Percentiles rank a stretch among this genome's conserved stretches.
phyloP scores from a whole-genome alignment of 2,329 filamentous ascomycete species.

The Trichoderma sp. region DNA sequence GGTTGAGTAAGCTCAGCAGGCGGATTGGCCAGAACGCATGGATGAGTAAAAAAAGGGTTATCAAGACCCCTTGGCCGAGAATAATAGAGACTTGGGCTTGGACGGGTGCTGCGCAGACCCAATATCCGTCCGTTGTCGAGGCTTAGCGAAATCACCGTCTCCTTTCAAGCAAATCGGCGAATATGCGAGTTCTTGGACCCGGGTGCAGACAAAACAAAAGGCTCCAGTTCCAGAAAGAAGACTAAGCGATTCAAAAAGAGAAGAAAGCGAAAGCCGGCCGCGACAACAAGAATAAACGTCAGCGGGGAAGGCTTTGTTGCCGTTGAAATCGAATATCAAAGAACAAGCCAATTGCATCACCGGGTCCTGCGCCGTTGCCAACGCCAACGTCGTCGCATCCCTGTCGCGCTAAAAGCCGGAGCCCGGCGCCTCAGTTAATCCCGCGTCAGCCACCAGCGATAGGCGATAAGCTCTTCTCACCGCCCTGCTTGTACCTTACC shows the following conservation, averaged over 20 bases:
- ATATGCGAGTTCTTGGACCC: constrained; percentile 7
- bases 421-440: constrained; percentile 25
- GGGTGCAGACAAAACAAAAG: not conserved
- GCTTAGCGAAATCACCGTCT: not conserved
- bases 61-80: not conserved
- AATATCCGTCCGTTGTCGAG: not conserved
- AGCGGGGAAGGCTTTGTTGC: not conserved
- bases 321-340: not conserved
- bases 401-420: constrained; percentile 20
- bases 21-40: not conserved
- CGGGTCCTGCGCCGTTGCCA: constrained; percentile 10
- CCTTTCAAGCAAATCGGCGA: constrained; percentile 2
- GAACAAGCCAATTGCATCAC: constrained; percentile 12
- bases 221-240: not conserved
- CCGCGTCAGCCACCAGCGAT: constrained; percentile 18
- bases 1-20: not conserved
- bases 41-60: not conserved
- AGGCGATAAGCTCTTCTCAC: constrained; percentile 27
- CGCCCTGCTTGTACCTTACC: constrained; percentile 9
- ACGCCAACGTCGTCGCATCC: constrained; percentile 15
- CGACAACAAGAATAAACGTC: not conserved
- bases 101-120: not conserved
- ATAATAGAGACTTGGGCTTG: not conserved
- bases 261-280: not conserved
- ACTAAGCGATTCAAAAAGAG: not conserved